Percentiles rank a stretch among this genome's conserved stretches.
Conservation (phyloP, 352 stramenopile species). For the Phytopythium helicoides region DNA sequence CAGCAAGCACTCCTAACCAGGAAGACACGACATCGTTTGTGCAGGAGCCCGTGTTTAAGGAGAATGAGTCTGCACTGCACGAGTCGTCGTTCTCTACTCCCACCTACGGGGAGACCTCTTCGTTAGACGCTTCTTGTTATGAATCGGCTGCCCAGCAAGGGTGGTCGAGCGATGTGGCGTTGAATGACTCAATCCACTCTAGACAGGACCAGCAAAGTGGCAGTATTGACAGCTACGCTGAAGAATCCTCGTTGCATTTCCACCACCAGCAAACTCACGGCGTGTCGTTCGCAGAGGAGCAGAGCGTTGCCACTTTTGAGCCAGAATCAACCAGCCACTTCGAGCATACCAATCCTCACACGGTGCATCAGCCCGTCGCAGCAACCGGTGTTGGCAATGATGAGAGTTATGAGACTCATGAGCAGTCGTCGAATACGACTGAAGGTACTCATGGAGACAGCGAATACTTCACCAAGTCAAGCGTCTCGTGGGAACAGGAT, state of each 20-base stretch:
- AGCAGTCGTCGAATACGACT: background rate
- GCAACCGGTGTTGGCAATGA: background rate
- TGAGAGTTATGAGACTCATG: too few relatives aligned
- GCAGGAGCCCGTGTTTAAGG: too few relatives aligned
- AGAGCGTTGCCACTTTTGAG: background rate
- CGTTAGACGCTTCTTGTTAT: too few relatives aligned
- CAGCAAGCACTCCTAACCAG: too few relatives aligned
- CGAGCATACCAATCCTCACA: background rate
- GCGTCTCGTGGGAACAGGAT: constrained; percentile 1
- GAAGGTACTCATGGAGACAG: background rate
- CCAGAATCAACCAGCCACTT: background rate
- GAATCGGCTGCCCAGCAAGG: too few relatives aligned
- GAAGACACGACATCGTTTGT: too few relatives aligned
- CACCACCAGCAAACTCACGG: constrained; percentile 3
- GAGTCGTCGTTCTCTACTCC: too few relatives aligned
- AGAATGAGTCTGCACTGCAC: too few relatives aligned
- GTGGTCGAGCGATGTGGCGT: too few relatives aligned
- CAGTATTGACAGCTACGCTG: background rate
- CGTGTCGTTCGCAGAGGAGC: constrained; percentile 4
- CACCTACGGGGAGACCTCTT: too few relatives aligned
- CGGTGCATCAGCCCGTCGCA: background rate
- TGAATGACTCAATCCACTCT: too few relatives aligned
- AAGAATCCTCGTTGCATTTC: constrained; percentile 1
- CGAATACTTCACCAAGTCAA: constrained; percentile 1
- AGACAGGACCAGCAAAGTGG: too few relatives aligned